Conservation (phyloP, 768 basidiomycete species). For the Dioszegia hungarica region DNA sequence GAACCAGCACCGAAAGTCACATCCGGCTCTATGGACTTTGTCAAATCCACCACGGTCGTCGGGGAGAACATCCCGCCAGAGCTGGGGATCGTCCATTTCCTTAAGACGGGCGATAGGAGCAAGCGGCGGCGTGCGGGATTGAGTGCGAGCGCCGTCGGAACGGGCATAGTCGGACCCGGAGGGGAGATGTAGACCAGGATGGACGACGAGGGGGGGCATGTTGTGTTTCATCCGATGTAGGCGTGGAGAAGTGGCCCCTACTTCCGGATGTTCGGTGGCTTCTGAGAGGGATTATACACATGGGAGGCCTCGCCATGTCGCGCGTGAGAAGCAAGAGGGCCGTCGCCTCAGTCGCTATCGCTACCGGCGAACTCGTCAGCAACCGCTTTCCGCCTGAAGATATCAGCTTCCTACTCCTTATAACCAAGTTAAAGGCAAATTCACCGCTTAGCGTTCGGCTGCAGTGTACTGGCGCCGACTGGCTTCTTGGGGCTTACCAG, state of each 20-base stretch:
- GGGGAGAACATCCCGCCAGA: slow-evolving; percentile 38
- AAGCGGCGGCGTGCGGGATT: slow-evolving; percentile 23
- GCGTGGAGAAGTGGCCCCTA: background rate
- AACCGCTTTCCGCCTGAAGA: slow-evolving; percentile 28
- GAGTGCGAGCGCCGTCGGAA: slow-evolving; percentile 8
- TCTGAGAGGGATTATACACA: too few relatives aligned
- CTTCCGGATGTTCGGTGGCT: too few relatives aligned
- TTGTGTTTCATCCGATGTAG: too few relatives aligned
- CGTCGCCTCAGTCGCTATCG: slow-evolving; percentile 15
- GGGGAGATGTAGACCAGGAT: too few relatives aligned
- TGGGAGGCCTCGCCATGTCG: too few relatives aligned
- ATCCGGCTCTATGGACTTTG: slow-evolving; percentile 31
- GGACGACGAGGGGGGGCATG: too few relatives aligned
- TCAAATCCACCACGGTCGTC: slow-evolving; percentile 34
- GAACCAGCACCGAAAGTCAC: slow-evolving; percentile 19
- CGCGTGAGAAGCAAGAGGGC: too few relatives aligned
- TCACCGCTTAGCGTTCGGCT: slow-evolving; percentile 27
- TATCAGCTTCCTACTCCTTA: background rate
- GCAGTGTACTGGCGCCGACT: slow-evolving; percentile 14
- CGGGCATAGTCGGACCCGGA: too few relatives aligned
- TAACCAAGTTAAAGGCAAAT: background rate
- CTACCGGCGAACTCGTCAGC: slow-evolving; percentile 41
- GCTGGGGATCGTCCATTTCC: slow-evolving; percentile 40
- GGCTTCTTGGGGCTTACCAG: slow-evolving; percentile 22
- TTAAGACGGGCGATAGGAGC: slow-evolving; percentile 1